Conservation (phyloP, 805 yeast species). For the Jamesozyma gamospora region DNA sequence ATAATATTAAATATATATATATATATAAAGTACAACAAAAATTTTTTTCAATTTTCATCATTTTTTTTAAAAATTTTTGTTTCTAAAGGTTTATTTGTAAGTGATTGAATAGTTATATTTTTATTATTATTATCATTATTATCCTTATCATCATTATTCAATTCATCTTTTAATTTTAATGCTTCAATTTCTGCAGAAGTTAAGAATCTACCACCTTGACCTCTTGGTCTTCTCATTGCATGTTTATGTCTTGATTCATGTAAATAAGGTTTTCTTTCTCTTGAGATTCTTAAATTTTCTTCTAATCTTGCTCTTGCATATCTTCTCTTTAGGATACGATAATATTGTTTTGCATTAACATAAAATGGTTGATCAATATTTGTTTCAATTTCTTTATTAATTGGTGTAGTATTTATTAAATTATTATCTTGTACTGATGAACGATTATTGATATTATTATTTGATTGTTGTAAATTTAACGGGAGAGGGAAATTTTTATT, state of each 20-base stretch:
- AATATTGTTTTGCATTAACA: slow-evolving; percentile 96
- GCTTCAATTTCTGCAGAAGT: slow-evolving; percentile 81
- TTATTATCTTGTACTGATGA: no score
- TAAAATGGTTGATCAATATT: slow-evolving; percentile 78
- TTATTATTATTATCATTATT: background rate
- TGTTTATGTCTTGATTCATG: slow-evolving; percentile 98
- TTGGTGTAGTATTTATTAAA: background rate
- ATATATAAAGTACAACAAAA: no score
- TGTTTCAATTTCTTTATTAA: background rate
- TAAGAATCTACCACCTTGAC: slow-evolving; percentile 94
- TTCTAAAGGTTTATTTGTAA: no score
- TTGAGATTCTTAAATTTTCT: slow-evolving; percentile 74
- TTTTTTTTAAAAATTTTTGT: no score
- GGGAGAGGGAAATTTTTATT: background rate
- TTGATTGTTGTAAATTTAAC: background rate
- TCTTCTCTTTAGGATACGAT: slow-evolving; percentile 85
- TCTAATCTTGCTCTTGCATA: slow-evolving; percentile 89
- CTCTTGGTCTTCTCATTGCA: slow-evolving; percentile 98
- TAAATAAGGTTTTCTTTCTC: slow-evolving; percentile 85
- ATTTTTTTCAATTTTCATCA: no score
- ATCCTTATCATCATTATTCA: background rate
- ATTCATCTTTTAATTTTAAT: slow-evolving; percentile 32
- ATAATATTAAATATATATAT: no score
- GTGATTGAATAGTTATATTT: no score
- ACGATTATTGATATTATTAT: background rate